Evolutionary conservation across 139 green algal species (phyloP).

Genomic region (Diplosphaera chodatii): DNA sequence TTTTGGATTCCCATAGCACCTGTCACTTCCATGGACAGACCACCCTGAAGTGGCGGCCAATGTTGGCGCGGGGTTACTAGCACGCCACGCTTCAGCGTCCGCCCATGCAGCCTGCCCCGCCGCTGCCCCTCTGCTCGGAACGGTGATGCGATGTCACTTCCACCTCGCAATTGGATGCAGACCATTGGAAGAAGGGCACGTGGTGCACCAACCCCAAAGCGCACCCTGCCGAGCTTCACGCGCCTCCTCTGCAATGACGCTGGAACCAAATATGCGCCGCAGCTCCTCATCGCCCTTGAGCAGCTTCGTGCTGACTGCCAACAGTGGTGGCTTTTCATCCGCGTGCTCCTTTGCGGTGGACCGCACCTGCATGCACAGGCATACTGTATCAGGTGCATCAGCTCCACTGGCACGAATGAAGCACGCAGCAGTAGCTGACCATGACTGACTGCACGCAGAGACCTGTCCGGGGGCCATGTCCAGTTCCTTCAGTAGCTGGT

Average conservation of each 20-base stretch:
- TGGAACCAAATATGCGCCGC: conserved; percentile 73
- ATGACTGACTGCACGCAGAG: no score
- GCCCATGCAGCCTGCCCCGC: conserved; percentile 23
- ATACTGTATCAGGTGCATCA: no score
- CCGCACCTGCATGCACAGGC: no score
- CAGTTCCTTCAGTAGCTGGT: conserved; percentile 57
- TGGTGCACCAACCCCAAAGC: no score
- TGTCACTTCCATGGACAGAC: conserved; percentile 35
- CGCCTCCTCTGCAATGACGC: conserved; percentile 50
- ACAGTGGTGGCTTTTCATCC: conserved; percentile 22
- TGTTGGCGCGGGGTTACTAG: conserved; percentile 59
- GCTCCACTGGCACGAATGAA: no score
- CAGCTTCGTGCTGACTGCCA: conserved; percentile 50
- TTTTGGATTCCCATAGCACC: conserved; percentile 1
- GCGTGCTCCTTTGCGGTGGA: not conserved
- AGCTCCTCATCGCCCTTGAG: conserved; percentile 74
- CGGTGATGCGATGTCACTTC: no score
- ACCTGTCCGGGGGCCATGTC: conserved; percentile 34
- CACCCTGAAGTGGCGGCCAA: conserved; percentile 46
- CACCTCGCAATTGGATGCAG: no score
- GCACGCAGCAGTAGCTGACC: no score
- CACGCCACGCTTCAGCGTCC: conserved; percentile 36
- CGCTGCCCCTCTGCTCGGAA: conserved; percentile 13
- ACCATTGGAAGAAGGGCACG: no score
- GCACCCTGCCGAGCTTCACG: conserved; percentile 24